Percentiles rank a stretch among this genome's conserved stretches.
phyloP scores from a whole-genome alignment of 495 filamentous ascomycete species.

The Neurospora discreta region DNA sequence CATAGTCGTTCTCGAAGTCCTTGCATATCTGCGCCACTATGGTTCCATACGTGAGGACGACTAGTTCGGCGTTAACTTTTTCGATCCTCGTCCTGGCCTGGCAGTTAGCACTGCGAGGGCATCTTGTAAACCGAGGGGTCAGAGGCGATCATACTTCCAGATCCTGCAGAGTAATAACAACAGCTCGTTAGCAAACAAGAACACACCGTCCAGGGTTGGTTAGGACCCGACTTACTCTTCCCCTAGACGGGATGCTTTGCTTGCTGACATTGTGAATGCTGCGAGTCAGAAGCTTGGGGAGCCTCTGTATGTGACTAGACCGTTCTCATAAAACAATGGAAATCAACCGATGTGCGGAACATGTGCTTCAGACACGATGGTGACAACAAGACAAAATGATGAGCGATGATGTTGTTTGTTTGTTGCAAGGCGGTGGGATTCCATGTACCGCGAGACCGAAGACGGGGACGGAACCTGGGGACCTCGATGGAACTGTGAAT shows the following conservation, averaged over 20 bases:
- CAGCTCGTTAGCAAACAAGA: neutral
- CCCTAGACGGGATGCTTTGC: constrained; percentile 83
- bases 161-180: constrained; percentile 47
- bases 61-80: constrained; percentile 80
- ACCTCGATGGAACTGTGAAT: neutral
- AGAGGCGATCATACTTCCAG: constrained; percentile 73
- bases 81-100: constrained; percentile 49
- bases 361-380: neutral
- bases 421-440: constrained; percentile 12
- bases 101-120: constrained; percentile 2
- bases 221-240: constrained; percentile 69
- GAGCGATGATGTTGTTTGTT: neutral
- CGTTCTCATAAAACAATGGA: neutral
- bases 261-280: constrained; percentile 54
- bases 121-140: neutral
- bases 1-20: constrained; percentile 87
- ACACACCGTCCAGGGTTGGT: neutral
- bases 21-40: constrained; percentile 94
- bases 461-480: neutral
- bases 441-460: neutral
- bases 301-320: neutral
- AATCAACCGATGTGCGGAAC: neutral
- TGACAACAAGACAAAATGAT: neutral
- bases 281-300: neutral
- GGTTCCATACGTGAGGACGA: constrained; percentile 94